A percentile compares a stretch with the other conserved stretches of the same genome.
Conservation (phyloP, 805 yeast genomes). For the Pichia nanzhaoensis region DNA sequence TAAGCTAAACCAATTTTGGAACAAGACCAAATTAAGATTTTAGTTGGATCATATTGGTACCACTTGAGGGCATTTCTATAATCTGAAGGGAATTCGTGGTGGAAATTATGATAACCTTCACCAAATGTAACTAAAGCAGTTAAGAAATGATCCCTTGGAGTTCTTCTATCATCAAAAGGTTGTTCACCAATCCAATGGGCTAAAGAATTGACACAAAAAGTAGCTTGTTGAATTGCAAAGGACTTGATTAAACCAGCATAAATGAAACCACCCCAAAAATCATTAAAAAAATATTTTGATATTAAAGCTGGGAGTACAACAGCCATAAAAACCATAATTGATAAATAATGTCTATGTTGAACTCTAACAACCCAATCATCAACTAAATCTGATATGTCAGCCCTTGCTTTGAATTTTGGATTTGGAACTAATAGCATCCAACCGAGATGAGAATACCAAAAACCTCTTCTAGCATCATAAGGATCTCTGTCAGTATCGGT, state of each 20-base stretch:
- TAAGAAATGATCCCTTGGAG: constrained; percentile 76
- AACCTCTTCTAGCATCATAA: constrained; percentile 76
- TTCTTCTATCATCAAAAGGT: constrained; percentile 82
- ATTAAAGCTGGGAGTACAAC: constrained; percentile 54
- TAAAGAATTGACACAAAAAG: constrained; percentile 79
- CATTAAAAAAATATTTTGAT: constrained; percentile 51
- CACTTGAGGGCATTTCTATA: constrained; percentile 82
- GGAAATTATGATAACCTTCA: constrained; percentile 88
- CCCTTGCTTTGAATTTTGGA: constrained; percentile 76
- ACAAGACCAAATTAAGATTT: constrained; percentile 48
- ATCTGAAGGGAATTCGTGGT: constrained; percentile 85
- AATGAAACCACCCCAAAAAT: constrained; percentile 65
- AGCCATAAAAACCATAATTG: constrained; percentile 54
- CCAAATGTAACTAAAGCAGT: constrained; percentile 83
- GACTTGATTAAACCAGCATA: constrained; percentile 71
- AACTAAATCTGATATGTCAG: constrained; percentile 72
- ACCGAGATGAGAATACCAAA: constrained; percentile 80
- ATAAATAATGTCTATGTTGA: constrained; percentile 73
- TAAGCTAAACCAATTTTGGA: constrained; percentile 65
- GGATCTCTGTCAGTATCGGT: constrained; percentile 82
- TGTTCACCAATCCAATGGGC: constrained; percentile 85
- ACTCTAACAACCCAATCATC: constrained; percentile 73
- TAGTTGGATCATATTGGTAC: constrained; percentile 86
- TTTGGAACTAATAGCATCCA: constrained; percentile 81
- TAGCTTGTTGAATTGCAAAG: constrained; percentile 71